Percentiles rank a stretch among this genome's conserved stretches.
These are phyloP conservation scores for Hirsutella rhossiliensis DNA, from an alignment of 2,329 filamentous ascomycete species.

Conservation along the genomic window DNA sequence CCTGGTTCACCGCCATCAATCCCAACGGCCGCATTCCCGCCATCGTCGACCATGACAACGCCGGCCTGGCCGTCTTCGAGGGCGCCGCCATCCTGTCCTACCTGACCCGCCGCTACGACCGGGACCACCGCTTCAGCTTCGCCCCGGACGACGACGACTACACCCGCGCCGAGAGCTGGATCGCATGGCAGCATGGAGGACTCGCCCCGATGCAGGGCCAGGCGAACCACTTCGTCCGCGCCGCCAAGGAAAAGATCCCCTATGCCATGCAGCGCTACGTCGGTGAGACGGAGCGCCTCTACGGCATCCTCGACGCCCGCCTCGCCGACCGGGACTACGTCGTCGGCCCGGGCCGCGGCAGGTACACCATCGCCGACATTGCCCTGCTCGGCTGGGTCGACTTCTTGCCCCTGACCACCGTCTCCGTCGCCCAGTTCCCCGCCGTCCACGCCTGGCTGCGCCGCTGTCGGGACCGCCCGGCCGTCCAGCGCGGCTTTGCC, in stretches of 20 bases:
- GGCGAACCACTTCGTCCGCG: conserved; percentile 60
- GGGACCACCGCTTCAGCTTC: conserved; percentile 31
- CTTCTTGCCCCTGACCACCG: conserved; percentile 25
- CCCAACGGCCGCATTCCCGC: conserved; percentile 57
- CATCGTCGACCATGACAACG: conserved; percentile 53
- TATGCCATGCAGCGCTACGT: conserved; percentile 64
- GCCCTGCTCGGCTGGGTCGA: conserved; percentile 60
- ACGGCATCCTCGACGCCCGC: conserved; percentile 57
- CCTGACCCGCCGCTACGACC: conserved; percentile 60
- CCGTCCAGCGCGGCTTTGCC: conserved; percentile 59
- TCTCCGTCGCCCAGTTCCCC: conserved; percentile 50
- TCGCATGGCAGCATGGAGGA: conserved; percentile 63
- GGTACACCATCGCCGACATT: conserved; percentile 60
- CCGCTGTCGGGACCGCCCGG: conserved; percentile 52
- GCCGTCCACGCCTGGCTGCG: conserved; percentile 63
- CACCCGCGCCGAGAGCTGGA: conserved; percentile 33
- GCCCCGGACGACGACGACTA: conserved; percentile 24
- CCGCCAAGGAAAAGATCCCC: conserved; percentile 55
- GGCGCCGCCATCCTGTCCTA: conserved; percentile 64
- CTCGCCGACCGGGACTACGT: conserved; percentile 40
- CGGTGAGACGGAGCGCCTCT: conserved; percentile 64
- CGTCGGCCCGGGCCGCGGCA: conserved; percentile 39
- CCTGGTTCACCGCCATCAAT: conserved; percentile 50
- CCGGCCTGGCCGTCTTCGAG: conserved; percentile 57
- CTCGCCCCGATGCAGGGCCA: conserved; percentile 63